Evolutionary conservation across 2,329 filamentous ascomycete species (phyloP).

Genomic region (Thelonectria rubi): DNA sequence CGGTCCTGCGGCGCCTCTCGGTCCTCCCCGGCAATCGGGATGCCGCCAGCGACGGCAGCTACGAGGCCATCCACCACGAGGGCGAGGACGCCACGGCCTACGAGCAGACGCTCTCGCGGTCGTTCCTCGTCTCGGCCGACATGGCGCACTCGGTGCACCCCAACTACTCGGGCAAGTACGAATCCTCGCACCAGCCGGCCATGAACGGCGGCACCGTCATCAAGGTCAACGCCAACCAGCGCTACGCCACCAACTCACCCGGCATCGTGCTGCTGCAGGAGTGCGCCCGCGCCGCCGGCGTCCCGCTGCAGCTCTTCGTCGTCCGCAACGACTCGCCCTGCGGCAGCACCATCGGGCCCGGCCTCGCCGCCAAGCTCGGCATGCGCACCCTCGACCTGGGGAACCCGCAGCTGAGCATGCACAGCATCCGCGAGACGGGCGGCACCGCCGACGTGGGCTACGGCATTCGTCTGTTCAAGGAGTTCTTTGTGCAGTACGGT

Average conservation of each 20-base stretch:
- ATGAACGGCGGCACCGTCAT: conserved; percentile 98
- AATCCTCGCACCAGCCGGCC: conserved; percentile 86
- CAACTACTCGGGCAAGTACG: conserved; percentile 93
- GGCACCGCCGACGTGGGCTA: conserved; percentile 88
- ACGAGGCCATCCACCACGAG: conserved; percentile 67
- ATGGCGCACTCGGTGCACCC: conserved; percentile 98
- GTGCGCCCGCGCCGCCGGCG: conserved; percentile 75
- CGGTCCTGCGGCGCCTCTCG: conserved; percentile 86
- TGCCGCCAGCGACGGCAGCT: conserved; percentile 69
- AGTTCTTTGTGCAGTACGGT: conserved; percentile 88
- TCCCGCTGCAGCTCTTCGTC: conserved; percentile 94
- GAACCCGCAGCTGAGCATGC: conserved; percentile 95
- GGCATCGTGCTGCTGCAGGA: conserved; percentile 94
- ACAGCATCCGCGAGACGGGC: conserved; percentile 93
- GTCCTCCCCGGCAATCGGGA: conserved; percentile 75
- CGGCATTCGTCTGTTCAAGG: conserved; percentile 84
- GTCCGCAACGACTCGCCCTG: conserved; percentile 95
- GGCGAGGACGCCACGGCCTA: conserved; percentile 79
- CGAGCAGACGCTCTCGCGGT: conserved; percentile 90
- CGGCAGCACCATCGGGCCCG: conserved; percentile 97
- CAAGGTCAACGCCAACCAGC: conserved; percentile 97
- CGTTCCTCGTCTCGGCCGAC: conserved; percentile 94
- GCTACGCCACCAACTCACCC: conserved; percentile 95
- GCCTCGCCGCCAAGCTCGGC: conserved; percentile 87
- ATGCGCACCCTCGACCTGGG: conserved; percentile 90